Evolutionary conservation across 495 filamentous ascomycete genomes (phyloP), one percentile per base, ranked within the genome.

Genomic region (Penicillium coffeae): DNA sequence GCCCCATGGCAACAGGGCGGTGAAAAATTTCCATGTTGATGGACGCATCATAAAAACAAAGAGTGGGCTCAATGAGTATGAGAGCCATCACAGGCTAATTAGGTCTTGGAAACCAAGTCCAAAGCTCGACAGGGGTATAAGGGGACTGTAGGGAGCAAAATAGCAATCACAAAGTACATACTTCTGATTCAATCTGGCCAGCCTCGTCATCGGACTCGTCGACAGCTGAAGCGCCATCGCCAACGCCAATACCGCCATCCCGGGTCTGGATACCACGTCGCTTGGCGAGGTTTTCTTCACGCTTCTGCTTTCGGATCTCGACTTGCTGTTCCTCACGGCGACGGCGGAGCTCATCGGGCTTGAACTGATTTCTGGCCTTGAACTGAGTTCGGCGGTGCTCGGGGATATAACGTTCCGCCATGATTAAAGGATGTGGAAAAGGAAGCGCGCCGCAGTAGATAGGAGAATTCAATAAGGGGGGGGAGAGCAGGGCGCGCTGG

Each of bases 291-390:
- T 95, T 96, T 75, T 99, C 94, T 64, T 99, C 94, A 56, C 94
- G 81, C 81, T 97, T 99, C 55, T 88, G 86, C 77, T 94, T 96
- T 52, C 94, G 81, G 62, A 99, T 97, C 79, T 99, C 94, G 50
- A 99, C 94, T 71, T 96, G 92, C 70, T 94, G 89, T 70, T 99
- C 94, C 65, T 99, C 94, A 68, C 94, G 94, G 69, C 94, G 94
- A 64, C 94, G 90, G 63, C 94, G 89, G 42, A 99, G 85, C 75
- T 99, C 94, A 69, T 99, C 94, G 56, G 90, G 90, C 80, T 95
- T 94, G 81, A 99, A 99, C 64, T 89, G 87, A 67, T 85, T 88
- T 78, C 93, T 94, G 50, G 94, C 94, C 84, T 99, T 99, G 82
- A 93, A 99, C 73, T 95, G 91, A 39, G 86, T 95, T 63, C 94